These are phyloP conservation scores for Dicorynia guianensis DNA, from an alignment of 306 rosid species.

Conservation along the genomic window DNA sequence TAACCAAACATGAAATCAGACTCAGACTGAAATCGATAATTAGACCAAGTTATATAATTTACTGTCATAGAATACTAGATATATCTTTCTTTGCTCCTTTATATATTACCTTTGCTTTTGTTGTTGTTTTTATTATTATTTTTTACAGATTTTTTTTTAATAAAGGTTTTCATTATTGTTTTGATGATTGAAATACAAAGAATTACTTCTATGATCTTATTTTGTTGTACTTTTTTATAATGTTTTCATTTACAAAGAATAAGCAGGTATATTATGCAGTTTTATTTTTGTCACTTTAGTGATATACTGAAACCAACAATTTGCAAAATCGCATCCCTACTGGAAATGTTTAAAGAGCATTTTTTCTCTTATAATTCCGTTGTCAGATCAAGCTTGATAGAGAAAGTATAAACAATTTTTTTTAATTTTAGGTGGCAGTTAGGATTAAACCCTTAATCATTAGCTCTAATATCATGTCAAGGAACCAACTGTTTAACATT, in stretches of 20 bases:
- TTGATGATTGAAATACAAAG: not conserved
- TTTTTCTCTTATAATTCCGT: not conserved
- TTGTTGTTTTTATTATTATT: too few relatives aligned
- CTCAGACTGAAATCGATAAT: not conserved
- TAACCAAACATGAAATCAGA: not conserved
- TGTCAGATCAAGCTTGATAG: not conserved
- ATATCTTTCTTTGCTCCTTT: not conserved
- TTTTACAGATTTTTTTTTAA: too few relatives aligned
- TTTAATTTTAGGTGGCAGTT: too few relatives aligned
- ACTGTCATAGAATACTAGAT: not conserved
- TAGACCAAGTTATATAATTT: not conserved
- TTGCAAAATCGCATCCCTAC: too few relatives aligned
- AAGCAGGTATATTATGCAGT: too few relatives aligned
- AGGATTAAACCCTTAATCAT: too few relatives aligned
- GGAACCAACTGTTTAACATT: too few relatives aligned
- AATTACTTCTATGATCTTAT: not conserved
- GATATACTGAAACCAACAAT: not conserved
- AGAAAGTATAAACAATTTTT: too few relatives aligned
- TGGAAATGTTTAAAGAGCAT: not conserved
- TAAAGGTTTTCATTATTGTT: not conserved
- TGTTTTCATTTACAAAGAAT: too few relatives aligned
- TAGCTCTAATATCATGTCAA: too few relatives aligned
- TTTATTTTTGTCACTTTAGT: not conserved
- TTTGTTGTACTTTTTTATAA: not conserved
- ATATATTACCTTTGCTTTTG: too few relatives aligned